Conservation (phyloP, 805 yeast genomes). For the Metschnikowia lochheadii region DNA sequence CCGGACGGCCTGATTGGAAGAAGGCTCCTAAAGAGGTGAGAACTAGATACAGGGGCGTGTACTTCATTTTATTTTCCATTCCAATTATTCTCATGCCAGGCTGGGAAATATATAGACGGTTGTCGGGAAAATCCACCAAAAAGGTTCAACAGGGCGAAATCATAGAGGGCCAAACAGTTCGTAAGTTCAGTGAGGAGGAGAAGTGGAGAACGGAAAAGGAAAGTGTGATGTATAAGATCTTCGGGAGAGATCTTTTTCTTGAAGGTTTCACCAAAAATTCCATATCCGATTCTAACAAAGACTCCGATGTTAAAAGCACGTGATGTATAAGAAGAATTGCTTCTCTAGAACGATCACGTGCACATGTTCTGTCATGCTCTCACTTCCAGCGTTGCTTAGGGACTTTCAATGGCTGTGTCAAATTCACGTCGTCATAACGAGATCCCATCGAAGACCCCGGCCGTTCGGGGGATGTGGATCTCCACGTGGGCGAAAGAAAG, state of each 20-base stretch:
- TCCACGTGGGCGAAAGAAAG: constrained; percentile 9
- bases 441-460: constrained; percentile 34
- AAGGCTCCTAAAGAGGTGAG: constrained; percentile 38
- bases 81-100: constrained; percentile 34
- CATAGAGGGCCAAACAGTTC: constrained; percentile 27
- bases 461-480: constrained; percentile 32
- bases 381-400: constrained; percentile 15
- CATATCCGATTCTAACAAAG: constrained; percentile 17
- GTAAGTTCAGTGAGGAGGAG: constrained; percentile 36
- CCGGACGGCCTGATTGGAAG: constrained; percentile 43
- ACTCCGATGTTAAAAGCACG: not conserved
- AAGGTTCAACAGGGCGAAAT: constrained; percentile 40
- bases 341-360: not conserved
- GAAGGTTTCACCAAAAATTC: constrained; percentile 44
- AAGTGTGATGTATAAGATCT: constrained; percentile 34
- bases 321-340: not conserved
- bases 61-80: constrained; percentile 34
- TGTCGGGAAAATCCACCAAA: constrained; percentile 40
- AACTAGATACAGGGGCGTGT: constrained; percentile 35
- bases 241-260: constrained; percentile 40
- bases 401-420: constrained; percentile 20
- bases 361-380: not conserved
- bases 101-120: constrained; percentile 31
- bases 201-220: constrained; percentile 39
- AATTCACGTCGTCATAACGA: constrained; percentile 29